Evolutionary conservation across 305 asterid species (phyloP).

Genomic region (Solanum hybrid): DNA sequence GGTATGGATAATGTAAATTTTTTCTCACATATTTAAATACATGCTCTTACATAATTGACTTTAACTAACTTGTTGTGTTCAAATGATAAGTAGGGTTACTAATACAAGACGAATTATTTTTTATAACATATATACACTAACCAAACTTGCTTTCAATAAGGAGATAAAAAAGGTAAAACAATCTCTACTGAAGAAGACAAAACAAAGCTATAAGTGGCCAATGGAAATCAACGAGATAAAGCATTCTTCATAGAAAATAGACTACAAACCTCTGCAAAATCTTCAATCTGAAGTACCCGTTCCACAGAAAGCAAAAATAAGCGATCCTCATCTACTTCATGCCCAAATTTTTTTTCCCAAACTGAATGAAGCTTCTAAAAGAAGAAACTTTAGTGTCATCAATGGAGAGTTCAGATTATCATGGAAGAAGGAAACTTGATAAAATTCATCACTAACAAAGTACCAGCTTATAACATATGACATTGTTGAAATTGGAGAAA

Average conservation of each 20-base stretch:
- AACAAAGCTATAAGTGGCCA: neutral
- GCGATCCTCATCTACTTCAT: slow-evolving; percentile 57
- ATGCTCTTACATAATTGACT: neutral
- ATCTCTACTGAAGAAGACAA: neutral
- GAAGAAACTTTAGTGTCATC: neutral
- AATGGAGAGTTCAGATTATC: neutral
- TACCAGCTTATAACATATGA: neutral
- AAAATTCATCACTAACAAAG: neutral
- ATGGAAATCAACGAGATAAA: neutral
- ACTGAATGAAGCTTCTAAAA: slow-evolving; percentile 49
- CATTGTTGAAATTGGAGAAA: neutral
- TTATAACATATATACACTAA: neutral
- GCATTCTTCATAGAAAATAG: neutral
- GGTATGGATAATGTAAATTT: neutral
- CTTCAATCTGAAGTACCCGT: slow-evolving; percentile 69
- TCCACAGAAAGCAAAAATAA: slow-evolving; percentile 57
- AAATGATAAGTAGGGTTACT: neutral
- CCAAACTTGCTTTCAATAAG: neutral
- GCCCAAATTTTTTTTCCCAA: slow-evolving; percentile 63
- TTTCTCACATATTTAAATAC: neutral
- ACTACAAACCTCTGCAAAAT: slow-evolving; percentile 74
- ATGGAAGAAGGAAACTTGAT: neutral
- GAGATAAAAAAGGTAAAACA: neutral
- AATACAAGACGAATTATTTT: neutral
- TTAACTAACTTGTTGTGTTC: neutral